Percentiles rank a stretch among this genome's conserved stretches.
These are phyloP conservation scores for Erysiphe pulchra DNA, from an alignment of 2,329 filamentous ascomycete genomes.

Conservation along the genomic window DNA sequence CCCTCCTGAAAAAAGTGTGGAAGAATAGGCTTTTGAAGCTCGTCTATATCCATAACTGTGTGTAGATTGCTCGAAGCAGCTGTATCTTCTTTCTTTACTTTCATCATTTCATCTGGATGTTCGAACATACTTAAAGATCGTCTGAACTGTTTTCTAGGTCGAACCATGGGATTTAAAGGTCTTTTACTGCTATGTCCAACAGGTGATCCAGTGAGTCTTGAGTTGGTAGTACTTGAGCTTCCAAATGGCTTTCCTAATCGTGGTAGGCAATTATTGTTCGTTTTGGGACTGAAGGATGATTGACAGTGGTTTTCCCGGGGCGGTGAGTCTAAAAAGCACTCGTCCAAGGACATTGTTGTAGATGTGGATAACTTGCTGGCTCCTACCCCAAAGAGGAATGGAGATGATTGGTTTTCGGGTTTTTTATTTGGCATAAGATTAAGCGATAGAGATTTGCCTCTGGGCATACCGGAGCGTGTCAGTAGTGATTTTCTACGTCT, in stretches of 20 bases:
- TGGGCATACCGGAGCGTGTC: conserved; percentile 47
- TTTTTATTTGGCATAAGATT: conserved; percentile 34
- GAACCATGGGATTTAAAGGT: conserved; percentile 40
- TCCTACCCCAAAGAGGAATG: conserved; percentile 46
- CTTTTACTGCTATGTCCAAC: conserved; percentile 45
- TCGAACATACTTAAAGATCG: conserved; percentile 97
- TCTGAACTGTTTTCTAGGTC: conserved; percentile 69
- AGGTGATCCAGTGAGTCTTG: conserved; percentile 49
- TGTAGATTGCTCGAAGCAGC: conserved; percentile 31
- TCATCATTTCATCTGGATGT: conserved; percentile 66
- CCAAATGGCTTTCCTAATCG: conserved; percentile 40
- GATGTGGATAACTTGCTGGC: conserved; percentile 22
- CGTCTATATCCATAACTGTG: conserved; percentile 65
- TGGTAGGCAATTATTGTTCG: conserved; percentile 24
- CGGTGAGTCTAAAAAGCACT: conserved; percentile 59
- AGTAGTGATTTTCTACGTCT: conserved; percentile 43
- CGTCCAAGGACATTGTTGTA: conserved; percentile 43
- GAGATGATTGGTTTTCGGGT: conserved; percentile 38
- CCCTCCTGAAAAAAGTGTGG: conserved; percentile 67
- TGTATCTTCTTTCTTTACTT: conserved; percentile 39
- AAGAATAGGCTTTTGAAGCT: conserved; percentile 43
- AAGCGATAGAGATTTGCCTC: conserved; percentile 50
- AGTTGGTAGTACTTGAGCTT: conserved; percentile 23
- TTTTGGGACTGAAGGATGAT: conserved; percentile 32
- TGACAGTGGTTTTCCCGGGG: conserved; percentile 39